Evolutionary conservation across 2,329 filamentous ascomycete species (phyloP).

Genomic region (Fusarium metavorans): DNA sequence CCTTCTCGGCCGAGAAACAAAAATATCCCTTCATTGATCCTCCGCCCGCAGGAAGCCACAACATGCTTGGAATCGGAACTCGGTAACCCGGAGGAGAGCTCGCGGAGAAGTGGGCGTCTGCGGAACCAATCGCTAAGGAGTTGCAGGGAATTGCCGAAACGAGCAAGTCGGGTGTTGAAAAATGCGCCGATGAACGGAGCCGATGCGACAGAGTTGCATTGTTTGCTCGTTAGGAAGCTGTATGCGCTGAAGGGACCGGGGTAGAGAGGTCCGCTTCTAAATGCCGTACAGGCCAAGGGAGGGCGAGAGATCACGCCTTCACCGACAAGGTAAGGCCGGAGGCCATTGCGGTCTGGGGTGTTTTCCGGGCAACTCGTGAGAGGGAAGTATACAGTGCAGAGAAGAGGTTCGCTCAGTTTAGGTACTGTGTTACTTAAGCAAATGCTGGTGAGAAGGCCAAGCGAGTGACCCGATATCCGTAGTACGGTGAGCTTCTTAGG

Average conservation of each 20-base stretch:
- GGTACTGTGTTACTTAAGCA: background rate
- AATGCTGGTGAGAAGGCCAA: background rate
- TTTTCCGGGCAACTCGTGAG: background rate
- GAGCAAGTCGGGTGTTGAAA: background rate
- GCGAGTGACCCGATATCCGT: background rate
- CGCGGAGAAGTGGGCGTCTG: background rate
- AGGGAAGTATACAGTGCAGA: background rate
- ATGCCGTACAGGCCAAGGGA: background rate
- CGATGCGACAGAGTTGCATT: background rate
- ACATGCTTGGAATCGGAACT: background rate
- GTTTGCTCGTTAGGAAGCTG: background rate
- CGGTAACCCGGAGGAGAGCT: background rate
- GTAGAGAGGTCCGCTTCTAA: background rate
- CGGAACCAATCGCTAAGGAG: background rate
- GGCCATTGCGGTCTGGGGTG: background rate
- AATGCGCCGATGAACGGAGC: background rate
- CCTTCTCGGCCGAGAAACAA: background rate
- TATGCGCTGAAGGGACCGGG: background rate
- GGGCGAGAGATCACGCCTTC: background rate
- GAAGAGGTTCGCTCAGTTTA: background rate
- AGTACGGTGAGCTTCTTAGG: background rate
- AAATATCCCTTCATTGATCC: background rate
- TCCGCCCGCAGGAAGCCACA: background rate
- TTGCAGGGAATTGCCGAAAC: background rate
- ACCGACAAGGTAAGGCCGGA: background rate